Evolutionary conservation across 352 stramenopile genomes (phyloP).

Genomic region (Phytophthora sansomeana): DNA sequence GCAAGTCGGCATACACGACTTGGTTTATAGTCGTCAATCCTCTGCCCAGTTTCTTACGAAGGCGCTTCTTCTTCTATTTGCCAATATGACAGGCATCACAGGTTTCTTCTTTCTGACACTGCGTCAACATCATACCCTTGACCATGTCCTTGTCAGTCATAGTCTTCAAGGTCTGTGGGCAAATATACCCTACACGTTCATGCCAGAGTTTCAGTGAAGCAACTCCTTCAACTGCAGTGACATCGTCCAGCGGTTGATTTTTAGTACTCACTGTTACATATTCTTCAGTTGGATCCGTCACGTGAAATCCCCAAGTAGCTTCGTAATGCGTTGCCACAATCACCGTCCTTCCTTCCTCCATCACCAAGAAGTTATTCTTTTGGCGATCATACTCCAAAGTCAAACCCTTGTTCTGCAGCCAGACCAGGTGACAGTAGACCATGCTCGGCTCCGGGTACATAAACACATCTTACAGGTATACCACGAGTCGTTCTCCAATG

Average conservation of each 20-base stretch:
- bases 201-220: slow-evolving; percentile 4
- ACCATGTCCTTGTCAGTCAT: slow-evolving; percentile 10
- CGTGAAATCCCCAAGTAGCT: slow-evolving; percentile 11
- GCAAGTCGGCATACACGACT: background rate
- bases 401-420: background rate
- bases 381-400: slow-evolving; percentile 11
- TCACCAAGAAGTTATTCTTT: slow-evolving; percentile 1
- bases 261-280: too few species aligned
- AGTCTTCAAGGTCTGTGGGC: slow-evolving; percentile 7
- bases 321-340: background rate
- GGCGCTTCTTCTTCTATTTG: slow-evolving; percentile 4
- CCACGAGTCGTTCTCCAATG: background rate
- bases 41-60: slow-evolving; percentile 2
- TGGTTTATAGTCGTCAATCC: background rate
- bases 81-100: slow-evolving; percentile 16
- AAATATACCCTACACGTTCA: slow-evolving; percentile 14
- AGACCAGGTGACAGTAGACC: background rate
- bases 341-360: background rate
- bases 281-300: background rate
- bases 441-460: slow-evolving; percentile 3
- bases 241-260: too few species aligned
- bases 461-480: slow-evolving; percentile 9
- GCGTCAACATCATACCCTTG: slow-evolving; percentile 10
- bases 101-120: background rate
- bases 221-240: slow-evolving; percentile 2